Percentiles rank a stretch among this genome's conserved stretches.
phyloP scores from a whole-genome alignment of 345 rosid species.

The Brassica carinata region DNA sequence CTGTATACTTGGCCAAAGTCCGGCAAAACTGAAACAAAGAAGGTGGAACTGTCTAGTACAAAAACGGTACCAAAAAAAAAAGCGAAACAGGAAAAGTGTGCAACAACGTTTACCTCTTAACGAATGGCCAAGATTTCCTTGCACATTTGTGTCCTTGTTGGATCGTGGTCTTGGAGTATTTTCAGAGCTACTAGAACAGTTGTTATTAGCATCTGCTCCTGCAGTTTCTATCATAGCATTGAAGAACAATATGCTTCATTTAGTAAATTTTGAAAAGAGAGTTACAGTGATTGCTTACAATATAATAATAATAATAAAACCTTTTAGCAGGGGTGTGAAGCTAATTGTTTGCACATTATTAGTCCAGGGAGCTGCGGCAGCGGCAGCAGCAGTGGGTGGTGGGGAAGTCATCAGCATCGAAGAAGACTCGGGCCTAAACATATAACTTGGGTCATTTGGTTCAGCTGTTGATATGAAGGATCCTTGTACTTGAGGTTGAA shows the following conservation, averaged over 20 bases:
- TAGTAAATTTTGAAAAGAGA: background rate
- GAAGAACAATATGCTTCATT: background rate
- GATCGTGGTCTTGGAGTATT: constrained; percentile 54
- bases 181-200: constrained; percentile 69
- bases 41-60: constrained; percentile 17
- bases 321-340: constrained; percentile 51
- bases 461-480: constrained; percentile 50
- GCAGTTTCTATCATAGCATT: constrained; percentile 26
- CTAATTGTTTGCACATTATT: constrained; percentile 55
- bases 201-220: constrained; percentile 50
- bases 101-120: constrained; percentile 54
- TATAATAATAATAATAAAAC: constrained; percentile 28
- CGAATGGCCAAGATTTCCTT: constrained; percentile 52
- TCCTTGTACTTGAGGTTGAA: constrained; percentile 47
- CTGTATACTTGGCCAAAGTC: constrained; percentile 83
- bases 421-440: constrained; percentile 57
- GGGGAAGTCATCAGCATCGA: constrained; percentile 56
- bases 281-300: background rate
- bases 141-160: constrained; percentile 50
- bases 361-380: constrained; percentile 47
- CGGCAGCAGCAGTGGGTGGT: constrained; percentile 38
- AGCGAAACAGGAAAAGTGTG: background rate
- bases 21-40: constrained; percentile 68
- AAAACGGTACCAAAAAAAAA: background rate
- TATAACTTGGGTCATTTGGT: constrained; percentile 50